Conservation (phyloP, 1,139 yeast genomes). For the Scheffersomyces illinoinensis region DNA sequence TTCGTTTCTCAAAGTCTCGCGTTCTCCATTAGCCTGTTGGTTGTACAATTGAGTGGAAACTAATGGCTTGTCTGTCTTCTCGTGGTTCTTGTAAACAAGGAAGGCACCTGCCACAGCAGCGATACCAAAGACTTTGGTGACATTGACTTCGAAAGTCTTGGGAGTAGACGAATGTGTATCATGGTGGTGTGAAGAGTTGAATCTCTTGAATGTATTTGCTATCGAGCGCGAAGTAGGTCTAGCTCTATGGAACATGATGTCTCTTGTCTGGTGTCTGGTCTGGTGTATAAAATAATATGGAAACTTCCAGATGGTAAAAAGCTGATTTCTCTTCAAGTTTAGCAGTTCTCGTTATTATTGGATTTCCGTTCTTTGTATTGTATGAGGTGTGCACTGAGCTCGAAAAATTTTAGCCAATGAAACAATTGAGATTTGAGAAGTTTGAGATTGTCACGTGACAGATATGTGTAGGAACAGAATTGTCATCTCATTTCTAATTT, state of each 20-base stretch:
- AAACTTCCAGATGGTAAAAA: neutral
- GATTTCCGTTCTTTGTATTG: neutral
- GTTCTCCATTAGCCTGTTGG: slow-evolving; percentile 31
- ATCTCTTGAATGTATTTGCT: slow-evolving; percentile 26
- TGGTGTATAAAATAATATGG: no score
- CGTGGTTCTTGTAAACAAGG: slow-evolving; percentile 41
- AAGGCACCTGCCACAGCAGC: slow-evolving; percentile 43
- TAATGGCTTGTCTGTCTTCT: slow-evolving; percentile 38
- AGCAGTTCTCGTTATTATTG: neutral
- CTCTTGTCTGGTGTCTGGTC: neutral
- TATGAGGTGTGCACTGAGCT: neutral
- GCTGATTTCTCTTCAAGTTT: neutral
- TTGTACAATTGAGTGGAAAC: slow-evolving; percentile 42
- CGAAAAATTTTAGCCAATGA: neutral
- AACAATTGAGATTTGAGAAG: neutral
- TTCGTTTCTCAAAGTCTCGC: slow-evolving; percentile 39
- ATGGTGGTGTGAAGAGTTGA: slow-evolving; percentile 33
- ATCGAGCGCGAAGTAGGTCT: slow-evolving; percentile 15
- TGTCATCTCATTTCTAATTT: neutral
- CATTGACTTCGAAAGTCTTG: slow-evolving; percentile 38
- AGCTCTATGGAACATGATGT: slow-evolving; percentile 25
- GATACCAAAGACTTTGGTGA: slow-evolving; percentile 43
- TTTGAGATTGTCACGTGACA: neutral
- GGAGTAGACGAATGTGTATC: slow-evolving; percentile 26
- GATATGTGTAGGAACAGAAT: neutral